Base-by-base conservation (phyloP, 2,329 filamentous ascomycete species). In the Thermomyces lanuginosus region DNA sequence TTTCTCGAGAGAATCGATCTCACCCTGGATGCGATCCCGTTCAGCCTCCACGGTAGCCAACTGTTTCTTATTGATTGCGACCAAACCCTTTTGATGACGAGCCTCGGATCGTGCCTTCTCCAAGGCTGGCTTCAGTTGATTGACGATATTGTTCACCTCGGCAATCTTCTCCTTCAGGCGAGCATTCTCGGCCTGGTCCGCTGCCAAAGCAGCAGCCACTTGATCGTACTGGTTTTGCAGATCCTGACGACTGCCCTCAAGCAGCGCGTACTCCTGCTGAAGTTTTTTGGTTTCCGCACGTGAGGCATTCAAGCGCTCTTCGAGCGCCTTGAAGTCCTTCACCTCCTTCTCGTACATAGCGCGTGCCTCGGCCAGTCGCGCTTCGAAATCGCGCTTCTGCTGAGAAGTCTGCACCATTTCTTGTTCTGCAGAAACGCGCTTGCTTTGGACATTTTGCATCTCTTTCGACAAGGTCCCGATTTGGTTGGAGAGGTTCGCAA, bases 11-110 rank as follows among this genome's bases (percentile, higher is more conserved):
- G 72, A 32, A 22, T 74, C 74, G 22, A 76, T 75, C 50, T 95
- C 86, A 1, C 63, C 60, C 58, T 83, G 84, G 20, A 92, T 61
- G 60, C 81, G 86, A 34, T 95, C 86, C 16, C 80, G 71, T 50
- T 95, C 86, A 24, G 69, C 70, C 52, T 98, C 89, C 31, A 77
- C 81, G 1, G 84, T 93, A 18, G 76, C 71, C 33, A 95, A 62
- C 56, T 98, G 89, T 60, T 98, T 98, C 64, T 91, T 95, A 59
- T 93, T 93, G 58, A 98, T 98, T 22, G 89, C 84, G 16, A 92
- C 86, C 38, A 95, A 64, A 10, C 89, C 89, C 58, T 92, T 95
- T 47, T 95, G 84, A 51, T 95, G 89, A 21, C 89, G 74, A 14
- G 83, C 83, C 41, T 93, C 83, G 8, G 77, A 81, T 49, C 79